Evolutionary conservation across 352 stramenopile genomes (phyloP).

Genomic region (Aphanomyces euteiches): DNA sequence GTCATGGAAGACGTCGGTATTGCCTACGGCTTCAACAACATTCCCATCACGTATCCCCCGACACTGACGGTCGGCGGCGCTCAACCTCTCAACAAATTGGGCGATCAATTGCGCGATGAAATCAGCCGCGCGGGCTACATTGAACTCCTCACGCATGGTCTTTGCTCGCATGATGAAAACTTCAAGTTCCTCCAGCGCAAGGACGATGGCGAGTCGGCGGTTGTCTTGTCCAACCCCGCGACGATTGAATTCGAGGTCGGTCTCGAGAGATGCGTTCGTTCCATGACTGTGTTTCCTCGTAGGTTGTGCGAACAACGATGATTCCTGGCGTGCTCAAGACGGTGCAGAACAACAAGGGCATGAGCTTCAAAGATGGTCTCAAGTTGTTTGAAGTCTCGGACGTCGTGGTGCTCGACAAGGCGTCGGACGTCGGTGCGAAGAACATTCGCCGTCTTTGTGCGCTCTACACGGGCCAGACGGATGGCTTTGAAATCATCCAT

Average conservation of each 20-base stretch:
- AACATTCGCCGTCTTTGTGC: conserved; percentile 96
- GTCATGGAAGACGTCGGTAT: conserved; percentile 99
- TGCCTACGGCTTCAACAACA: conserved; percentile 99
- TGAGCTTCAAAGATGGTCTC: conserved; percentile 95
- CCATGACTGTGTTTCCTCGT: background rate
- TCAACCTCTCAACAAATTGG: conserved; percentile 97
- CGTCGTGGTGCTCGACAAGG: conserved; percentile 94
- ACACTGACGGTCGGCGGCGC: conserved; percentile 95
- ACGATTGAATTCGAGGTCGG: conserved; percentile 98
- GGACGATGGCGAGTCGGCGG: conserved; percentile 83
- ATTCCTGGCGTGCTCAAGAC: conserved; percentile 98
- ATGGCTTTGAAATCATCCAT: conserved; percentile 99
- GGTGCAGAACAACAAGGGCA: conserved; percentile 97
- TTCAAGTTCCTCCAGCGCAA: conserved; percentile 91
- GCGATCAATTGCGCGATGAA: conserved; percentile 96
- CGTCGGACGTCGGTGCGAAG: conserved; percentile 91
- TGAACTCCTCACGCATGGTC: conserved; percentile 96
- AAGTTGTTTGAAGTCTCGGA: conserved; percentile 99
- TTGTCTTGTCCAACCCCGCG: conserved; percentile 97
- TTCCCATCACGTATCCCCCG: conserved; percentile 91
- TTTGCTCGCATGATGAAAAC: conserved; percentile 97
- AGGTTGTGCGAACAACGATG: conserved; percentile 96
- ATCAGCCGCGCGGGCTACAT: conserved; percentile 97
- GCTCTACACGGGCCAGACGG: conserved; percentile 95
- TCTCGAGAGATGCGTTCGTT: background rate